Evolutionary conservation across 2,329 filamentous ascomycete species (phyloP), one percentile per base, ranked within the genome.

Genomic region (Chaetomiaceae sp.): DNA sequence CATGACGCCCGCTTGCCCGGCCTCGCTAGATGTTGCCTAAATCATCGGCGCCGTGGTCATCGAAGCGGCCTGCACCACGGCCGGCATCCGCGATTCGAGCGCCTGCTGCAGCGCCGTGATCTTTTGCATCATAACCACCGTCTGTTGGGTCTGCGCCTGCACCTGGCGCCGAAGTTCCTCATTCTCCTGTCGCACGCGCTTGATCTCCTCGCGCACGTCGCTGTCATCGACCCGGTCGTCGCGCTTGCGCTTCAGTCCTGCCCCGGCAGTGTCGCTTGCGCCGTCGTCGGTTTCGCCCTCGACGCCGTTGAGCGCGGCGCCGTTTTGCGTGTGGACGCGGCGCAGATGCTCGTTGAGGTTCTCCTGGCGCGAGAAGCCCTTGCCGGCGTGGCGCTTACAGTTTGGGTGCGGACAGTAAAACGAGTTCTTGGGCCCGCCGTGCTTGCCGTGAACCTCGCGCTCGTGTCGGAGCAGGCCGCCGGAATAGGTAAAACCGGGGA

Each of bases 301-400:
- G 20, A 71, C 67, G 43, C 66, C 64, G 3, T 48, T 51, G 25
- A 48, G 43, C 11, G 66, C 14, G 41, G 63, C 48, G 55, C 62
- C 53, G 25, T 74, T 72, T 43, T 77, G 76, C 37, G 80, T 86
- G 67, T 97, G 92, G n/a, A 95, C 89, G 23, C 92, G 85, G 18
- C 92, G 87, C 16, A 96, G 75, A 70, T 97, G 92, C 71, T 97
- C 92, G 66, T 92, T 90, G 4, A 96, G 77, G 64, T 97, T 97
- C 71, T 97, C 92, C 65, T 91, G 88, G 45, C 92, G 84, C 8
- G 91, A 95, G 69, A 97, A 97, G 20, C 90, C 90, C 64, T 90
- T 89, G 57, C 90, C 91, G 0, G 82, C 85, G 65, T 90, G 89
- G 33, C 92, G 86, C 68, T 96, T 96, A 78, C 92, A 97, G 66